Evolutionary conservation across 306 rosid genomes (phyloP), one percentile per base, ranked within the genome.

Genomic region (Albizia julibrissin): DNA sequence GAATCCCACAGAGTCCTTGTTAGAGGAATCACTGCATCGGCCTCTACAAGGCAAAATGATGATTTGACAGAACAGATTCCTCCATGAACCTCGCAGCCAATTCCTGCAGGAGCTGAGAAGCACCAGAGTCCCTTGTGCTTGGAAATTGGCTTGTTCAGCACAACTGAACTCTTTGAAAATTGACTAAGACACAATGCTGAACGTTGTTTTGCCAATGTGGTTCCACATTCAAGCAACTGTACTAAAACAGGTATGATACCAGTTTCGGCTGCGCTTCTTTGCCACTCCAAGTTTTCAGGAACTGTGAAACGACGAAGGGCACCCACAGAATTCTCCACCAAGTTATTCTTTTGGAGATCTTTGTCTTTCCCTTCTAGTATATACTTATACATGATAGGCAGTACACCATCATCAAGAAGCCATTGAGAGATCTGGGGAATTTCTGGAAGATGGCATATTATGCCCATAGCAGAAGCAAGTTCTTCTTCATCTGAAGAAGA

Each of bases 11-110:
- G 95, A 81, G 72, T 86, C 74, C 86, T 87, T 75, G 94, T 86
- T 3, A 94, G 90, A 44, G 95, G 95, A 31, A 66, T 79, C 42
- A 94, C 87, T 37, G 95, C 97, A 54, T 84, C 85, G 50, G 95
- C 98, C 86, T 84, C 95, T 75, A 94, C 71, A n/a, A 94, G 97
- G 84, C 98, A 94, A 85, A 92, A 92, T 79, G 98, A 88, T 46
- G 93, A 88, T 52, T 79, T 78, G 29, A 85, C 79, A 19, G 87
- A 49, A 83, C 98, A 94, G 72, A 89, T 66, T 84, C 98, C 98
- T 56, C 92, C 89, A 78, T 94, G 98, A 86, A 91, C 97, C 26
- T 22, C 61, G 83, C 98, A 94, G 78, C 87, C 77, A 11, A 78
- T 46, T 85, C 91, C 97, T 42, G 82, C 85, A 18, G 87, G 91